Conservation (phyloP, 2,329 filamentous ascomycete genomes). For the Trichoderma pleuroti region DNA sequence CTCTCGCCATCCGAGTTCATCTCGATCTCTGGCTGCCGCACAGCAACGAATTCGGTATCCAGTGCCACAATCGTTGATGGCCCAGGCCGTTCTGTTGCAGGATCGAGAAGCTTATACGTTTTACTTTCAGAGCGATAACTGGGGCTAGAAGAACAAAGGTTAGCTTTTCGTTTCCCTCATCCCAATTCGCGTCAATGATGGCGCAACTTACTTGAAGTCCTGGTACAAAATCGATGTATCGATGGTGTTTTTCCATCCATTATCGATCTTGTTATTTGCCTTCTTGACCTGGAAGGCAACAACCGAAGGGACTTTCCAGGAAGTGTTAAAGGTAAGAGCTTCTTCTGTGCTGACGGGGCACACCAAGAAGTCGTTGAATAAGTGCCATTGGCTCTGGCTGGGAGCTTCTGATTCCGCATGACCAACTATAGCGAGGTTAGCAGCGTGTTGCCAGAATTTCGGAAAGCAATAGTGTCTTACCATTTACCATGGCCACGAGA, state of each 20-base stretch:
- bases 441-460: neutral
- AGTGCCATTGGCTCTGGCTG: slow-evolving; percentile 74
- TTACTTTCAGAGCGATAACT: slow-evolving; percentile 36
- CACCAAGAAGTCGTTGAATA: slow-evolving; percentile 97
- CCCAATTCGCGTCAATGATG: neutral
- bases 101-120: slow-evolving; percentile 58
- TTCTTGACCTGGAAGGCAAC: slow-evolving; percentile 81
- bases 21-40: slow-evolving; percentile 90
- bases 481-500: slow-evolving; percentile 86
- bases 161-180: neutral
- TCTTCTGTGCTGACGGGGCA: slow-evolving; percentile 75
- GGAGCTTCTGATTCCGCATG: slow-evolving; percentile 60
- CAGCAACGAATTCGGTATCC: slow-evolving; percentile 92
- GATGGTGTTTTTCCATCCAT: slow-evolving; percentile 78
- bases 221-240: slow-evolving; percentile 83
- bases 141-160: neutral
- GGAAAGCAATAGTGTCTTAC: slow-evolving; percentile 39
- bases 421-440: slow-evolving; percentile 47
- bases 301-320: slow-evolving; percentile 90
- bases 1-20: slow-evolving; percentile 92
- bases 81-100: slow-evolving; percentile 61
- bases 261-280: slow-evolving; percentile 77
- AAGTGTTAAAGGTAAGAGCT: slow-evolving; percentile 81
- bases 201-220: slow-evolving; percentile 51
- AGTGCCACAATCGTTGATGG: slow-evolving; percentile 77